phyloP scores from a whole-genome alignment of 495 filamentous ascomycete species.

The Lichina pygmaea region DNA sequence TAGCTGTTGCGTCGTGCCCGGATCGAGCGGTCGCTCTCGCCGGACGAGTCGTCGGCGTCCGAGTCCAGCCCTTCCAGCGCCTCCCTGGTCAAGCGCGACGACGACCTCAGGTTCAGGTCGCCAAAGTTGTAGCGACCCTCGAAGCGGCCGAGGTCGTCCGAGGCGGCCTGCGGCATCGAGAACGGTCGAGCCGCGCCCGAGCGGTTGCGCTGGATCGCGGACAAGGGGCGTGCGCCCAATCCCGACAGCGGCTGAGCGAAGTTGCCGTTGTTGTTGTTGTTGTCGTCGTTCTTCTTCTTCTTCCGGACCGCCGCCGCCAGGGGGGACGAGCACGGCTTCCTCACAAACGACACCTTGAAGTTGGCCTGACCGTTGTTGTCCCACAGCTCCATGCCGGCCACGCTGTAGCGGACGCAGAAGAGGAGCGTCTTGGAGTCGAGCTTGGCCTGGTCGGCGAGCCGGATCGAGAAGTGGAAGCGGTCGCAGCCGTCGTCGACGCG shows the following conservation, averaged over 20 bases:
- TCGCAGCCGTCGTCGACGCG: constrained; percentile 46
- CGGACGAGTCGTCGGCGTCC: background rate
- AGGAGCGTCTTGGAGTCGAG: constrained; percentile 73
- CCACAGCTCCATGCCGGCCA: constrained; percentile 73
- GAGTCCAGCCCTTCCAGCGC: background rate
- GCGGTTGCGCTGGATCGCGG: constrained; percentile 17
- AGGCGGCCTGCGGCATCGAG: constrained; percentile 27
- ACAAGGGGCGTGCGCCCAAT: constrained; percentile 2
- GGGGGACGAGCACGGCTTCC: constrained; percentile 28
- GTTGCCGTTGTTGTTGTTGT: background rate
- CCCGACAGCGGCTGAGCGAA: background rate
- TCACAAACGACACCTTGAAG: constrained; percentile 78
- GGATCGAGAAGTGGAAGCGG: constrained; percentile 80
- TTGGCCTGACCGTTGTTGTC: constrained; percentile 74
- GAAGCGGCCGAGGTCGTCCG: constrained; percentile 35
- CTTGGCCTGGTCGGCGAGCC: constrained; percentile 70
- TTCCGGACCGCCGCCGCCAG: background rate
- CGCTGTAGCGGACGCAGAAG: constrained; percentile 73
- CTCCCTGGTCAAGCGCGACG: background rate
- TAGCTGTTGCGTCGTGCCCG: constrained; percentile 24
- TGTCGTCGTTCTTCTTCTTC: no score
- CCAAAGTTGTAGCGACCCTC: constrained; percentile 1
- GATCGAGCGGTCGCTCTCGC: background rate
- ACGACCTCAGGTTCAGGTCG: constrained; percentile 5
- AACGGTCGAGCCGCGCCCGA: constrained; percentile 16